phyloP scores from a whole-genome alignment of 192 early-diverging fungal species.

The Backusella tuberculispora region DNA sequence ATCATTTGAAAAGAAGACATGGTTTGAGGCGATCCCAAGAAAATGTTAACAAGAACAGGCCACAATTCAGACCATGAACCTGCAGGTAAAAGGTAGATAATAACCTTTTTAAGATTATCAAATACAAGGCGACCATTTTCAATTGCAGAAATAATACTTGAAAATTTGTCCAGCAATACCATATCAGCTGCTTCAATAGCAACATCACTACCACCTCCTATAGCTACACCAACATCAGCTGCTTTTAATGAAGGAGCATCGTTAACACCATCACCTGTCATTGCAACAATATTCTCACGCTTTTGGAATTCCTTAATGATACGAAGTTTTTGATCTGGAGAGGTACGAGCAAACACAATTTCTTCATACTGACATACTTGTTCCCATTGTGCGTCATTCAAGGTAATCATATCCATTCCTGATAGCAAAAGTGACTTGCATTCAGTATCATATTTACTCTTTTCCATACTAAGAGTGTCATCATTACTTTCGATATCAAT shows the following conservation, averaged over 20 bases:
- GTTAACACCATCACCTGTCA: conserved; percentile 95
- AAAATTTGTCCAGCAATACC: conserved; percentile 69
- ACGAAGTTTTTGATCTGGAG: conserved; percentile 79
- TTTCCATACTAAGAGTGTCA: conserved; percentile 45
- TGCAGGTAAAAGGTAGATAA: conserved; percentile 80
- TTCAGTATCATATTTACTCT: conserved; percentile 60
- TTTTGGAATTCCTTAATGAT: conserved; percentile 78
- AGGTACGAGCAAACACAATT: conserved; percentile 81
- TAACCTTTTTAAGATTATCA: conserved; percentile 88
- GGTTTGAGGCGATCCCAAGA: conserved; percentile 79
- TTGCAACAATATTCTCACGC: conserved; percentile 74
- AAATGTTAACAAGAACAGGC: conserved; percentile 78
- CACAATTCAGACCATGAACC: conserved; percentile 77
- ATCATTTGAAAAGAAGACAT: conserved; percentile 83
- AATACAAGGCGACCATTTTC: conserved; percentile 83
- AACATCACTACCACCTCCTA: conserved; percentile 84
- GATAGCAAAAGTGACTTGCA: conserved; percentile 72
- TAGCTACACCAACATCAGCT: conserved; percentile 89
- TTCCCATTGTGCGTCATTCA: conserved; percentile 76
- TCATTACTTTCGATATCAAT: not conserved
- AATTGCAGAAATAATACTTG: conserved; percentile 72
- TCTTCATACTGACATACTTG: conserved; percentile 66
- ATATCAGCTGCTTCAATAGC: conserved; percentile 73
- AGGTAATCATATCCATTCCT: conserved; percentile 63
- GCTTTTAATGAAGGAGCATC: conserved; percentile 91